A percentile compares a stretch with the other conserved stretches of the same genome.
phyloP scores from a whole-genome alignment of 352 stramenopile genomes.

The Phytophthora agathidicida region DNA sequence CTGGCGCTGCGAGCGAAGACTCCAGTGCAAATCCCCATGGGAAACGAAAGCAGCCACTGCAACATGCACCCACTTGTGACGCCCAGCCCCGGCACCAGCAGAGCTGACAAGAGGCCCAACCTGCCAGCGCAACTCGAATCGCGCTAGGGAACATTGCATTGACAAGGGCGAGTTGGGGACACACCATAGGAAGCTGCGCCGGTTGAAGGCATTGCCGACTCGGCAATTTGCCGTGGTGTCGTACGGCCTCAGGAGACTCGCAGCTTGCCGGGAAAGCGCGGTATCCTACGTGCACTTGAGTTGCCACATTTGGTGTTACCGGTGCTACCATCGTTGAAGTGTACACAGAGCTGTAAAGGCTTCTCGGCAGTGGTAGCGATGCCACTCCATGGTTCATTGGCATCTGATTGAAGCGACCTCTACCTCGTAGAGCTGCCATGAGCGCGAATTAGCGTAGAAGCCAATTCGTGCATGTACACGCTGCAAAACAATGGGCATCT shows the following conservation, averaged over 20 bases:
- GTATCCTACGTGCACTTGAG: slow-evolving; percentile 13
- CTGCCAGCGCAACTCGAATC: not conserved
- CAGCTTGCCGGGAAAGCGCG: not conserved
- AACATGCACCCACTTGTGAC: slow-evolving; percentile 8
- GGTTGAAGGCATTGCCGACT: not conserved
- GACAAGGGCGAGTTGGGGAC: too few species aligned
- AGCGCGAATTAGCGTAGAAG: too few species aligned
- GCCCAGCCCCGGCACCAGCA: too few species aligned
- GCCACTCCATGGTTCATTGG: too few species aligned
- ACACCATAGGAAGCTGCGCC: too few species aligned
- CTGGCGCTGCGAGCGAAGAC: slow-evolving; percentile 4
- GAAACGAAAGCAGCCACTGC: slow-evolving; percentile 7
- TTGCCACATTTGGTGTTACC: not conserved
- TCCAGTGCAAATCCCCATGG: slow-evolving; percentile 14
- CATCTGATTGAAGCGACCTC: not conserved
- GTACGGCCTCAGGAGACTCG: slow-evolving; percentile 11
- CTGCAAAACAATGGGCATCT: too few species aligned
- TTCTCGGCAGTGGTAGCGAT: too few species aligned
- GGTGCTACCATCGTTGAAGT: too few species aligned
- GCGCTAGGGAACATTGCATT: too few species aligned
- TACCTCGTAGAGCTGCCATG: too few species aligned
- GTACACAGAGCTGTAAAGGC: too few species aligned
- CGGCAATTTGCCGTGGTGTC: not conserved
- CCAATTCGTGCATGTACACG: too few species aligned
- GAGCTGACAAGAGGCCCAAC: not conserved